Evolutionary conservation across 164 flowering plant genomes (phyloP), one percentile per base, ranked within the genome.

Genomic region (Magnolia kwangsiensis): DNA sequence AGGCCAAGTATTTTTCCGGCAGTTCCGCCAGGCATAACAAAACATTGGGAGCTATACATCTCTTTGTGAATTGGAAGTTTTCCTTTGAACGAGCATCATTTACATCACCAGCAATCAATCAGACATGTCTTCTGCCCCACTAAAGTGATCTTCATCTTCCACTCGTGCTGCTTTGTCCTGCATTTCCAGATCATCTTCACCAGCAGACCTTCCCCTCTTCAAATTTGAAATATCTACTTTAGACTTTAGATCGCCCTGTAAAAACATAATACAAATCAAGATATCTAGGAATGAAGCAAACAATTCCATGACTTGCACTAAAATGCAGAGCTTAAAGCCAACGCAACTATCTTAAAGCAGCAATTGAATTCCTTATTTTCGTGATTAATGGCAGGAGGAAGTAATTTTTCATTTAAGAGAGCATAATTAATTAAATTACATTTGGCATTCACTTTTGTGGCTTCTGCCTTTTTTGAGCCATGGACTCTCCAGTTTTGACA

Each of bases 51-150:
- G 71, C 23, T 68, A 31, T 19, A 37, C 50, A 37, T 20, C 71
- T 37, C 71, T 31, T 6, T 1, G n/a, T 19, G 71, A 68, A 31
- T 68, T 20, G 27, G 58, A 70, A 50, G 27, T 18, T 50, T 50
- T 70, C 72, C 55, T n/a, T 8, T n/a, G 24, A 49, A 37, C 51
- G 24, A 19, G 55, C 45, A 10, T 4, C 72, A 70, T 70, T 49
- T 50, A 20, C 59, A n/a, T 70, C 55, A 50, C 49, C 14, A 49
- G 45, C 72, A n/a, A 73, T 90, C 82, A 91, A 49, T 94, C 97
- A 50, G 94, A 92, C 83, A 89, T 61, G 50, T 91, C 90, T 64
- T 92, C 94, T 71, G 90, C 98, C 71, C 86, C 97, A 80, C 96
- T 92, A 61, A n/a, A 90, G 50, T 89, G 85, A 79, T 88, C 93